These are phyloP conservation scores for Coemansia sp. DNA, from an alignment of 192 early-diverging fungal genomes.

Conservation along the genomic window DNA sequence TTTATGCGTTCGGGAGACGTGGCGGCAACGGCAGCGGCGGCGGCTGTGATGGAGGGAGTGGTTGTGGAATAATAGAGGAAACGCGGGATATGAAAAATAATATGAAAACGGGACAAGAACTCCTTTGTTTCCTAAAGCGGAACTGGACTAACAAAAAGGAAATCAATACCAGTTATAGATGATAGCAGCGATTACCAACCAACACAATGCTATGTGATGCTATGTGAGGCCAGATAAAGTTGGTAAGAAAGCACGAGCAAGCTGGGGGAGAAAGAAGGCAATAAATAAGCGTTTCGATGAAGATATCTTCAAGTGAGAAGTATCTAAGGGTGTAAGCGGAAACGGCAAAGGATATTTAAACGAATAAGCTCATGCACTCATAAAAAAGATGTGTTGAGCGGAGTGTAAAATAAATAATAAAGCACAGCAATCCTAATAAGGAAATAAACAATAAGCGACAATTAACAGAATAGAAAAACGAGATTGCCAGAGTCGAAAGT, in stretches of 20 bases:
- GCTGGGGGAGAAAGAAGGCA: not conserved
- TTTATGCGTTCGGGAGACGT: slow-evolving; percentile 1
- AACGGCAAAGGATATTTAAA: slow-evolving; percentile 11
- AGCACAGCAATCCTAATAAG: slow-evolving; percentile 7
- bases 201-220: not conserved
- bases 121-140: slow-evolving; percentile 18
- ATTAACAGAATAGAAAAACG: slow-evolving; percentile 3
- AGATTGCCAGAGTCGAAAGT: not conserved
- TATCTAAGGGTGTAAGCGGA: not conserved
- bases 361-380: slow-evolving; percentile 8
- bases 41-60: not conserved
- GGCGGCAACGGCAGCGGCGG: too few species aligned
- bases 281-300: not conserved
- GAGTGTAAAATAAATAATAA: slow-evolving; percentile 7
- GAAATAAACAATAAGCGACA: not conserved
- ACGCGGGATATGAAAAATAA: slow-evolving; percentile 6
- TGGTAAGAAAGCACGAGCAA: not conserved
- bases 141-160: not conserved
- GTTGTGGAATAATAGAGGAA: slow-evolving; percentile 1
- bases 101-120: not conserved
- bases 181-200: not conserved
- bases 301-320: slow-evolving; percentile 9
- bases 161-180: not conserved
- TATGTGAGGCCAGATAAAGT: not conserved
- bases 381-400: not conserved